Conservation (phyloP, 2,329 filamentous ascomycete species). For the Gnomoniopsis sp. region DNA sequence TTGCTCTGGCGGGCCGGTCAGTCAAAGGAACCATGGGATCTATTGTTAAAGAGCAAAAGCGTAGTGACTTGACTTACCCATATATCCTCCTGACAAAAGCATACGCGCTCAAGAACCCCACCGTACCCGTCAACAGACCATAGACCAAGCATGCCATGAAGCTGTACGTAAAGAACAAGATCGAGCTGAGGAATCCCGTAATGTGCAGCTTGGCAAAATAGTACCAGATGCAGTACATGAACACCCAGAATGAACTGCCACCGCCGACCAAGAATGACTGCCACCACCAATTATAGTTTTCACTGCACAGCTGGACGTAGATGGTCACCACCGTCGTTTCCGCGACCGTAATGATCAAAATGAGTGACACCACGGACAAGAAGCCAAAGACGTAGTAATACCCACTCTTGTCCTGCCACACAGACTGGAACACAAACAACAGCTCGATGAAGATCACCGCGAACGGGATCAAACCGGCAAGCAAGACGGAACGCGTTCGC, state of each 20-base stretch:
- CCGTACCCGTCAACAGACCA: constrained; percentile 74
- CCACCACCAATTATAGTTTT: constrained; percentile 95
- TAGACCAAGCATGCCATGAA: constrained; percentile 80
- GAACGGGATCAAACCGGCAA: constrained; percentile 78
- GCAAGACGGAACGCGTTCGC: constrained; percentile 58
- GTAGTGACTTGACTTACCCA: constrained; percentile 47
- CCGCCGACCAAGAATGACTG: constrained; percentile 79
- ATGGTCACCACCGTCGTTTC: constrained; percentile 82
- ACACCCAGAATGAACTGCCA: constrained; percentile 76
- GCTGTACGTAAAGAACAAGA: constrained; percentile 85
- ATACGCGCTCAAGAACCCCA: constrained; percentile 82
- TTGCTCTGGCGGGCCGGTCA: constrained; percentile 37
- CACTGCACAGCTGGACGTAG: constrained; percentile 77
- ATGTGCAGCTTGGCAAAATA: constrained; percentile 79
- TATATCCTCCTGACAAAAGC: constrained; percentile 83
- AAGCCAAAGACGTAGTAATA: constrained; percentile 94
- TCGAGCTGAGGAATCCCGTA: constrained; percentile 70
- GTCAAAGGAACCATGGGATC: neutral
- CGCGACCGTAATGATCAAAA: constrained; percentile 72
- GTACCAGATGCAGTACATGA: constrained; percentile 80
- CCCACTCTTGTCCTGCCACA: constrained; percentile 87
- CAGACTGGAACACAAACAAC: constrained; percentile 79
- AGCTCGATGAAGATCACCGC: constrained; percentile 86
- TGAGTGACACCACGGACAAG: constrained; percentile 67
- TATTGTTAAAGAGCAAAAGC: neutral